Conservation (phyloP, 2,329 filamentous ascomycete species). For the Neofusicoccum umdonicola region DNA sequence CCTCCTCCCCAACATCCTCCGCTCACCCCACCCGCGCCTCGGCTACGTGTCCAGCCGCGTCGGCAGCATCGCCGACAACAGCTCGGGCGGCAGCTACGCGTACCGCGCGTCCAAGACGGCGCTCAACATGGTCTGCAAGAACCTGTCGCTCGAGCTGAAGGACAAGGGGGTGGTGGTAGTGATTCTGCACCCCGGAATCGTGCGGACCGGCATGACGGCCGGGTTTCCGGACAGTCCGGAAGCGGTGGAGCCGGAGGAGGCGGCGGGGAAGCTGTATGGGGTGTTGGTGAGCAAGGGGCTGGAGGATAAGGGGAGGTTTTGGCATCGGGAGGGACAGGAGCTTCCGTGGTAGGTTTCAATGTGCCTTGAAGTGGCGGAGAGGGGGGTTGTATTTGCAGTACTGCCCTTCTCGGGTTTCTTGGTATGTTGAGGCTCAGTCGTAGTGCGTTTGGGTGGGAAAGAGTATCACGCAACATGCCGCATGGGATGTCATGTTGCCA, state of each 20-base stretch:
- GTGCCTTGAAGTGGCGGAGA: too few relatives aligned
- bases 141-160: constrained; percentile 42
- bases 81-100: constrained; percentile 42
- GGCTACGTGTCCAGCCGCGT: constrained; percentile 45
- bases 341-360: constrained; percentile 38
- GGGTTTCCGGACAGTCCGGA: constrained; percentile 25
- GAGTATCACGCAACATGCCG: too few relatives aligned
- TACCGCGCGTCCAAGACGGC: constrained; percentile 47
- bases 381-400: too few relatives aligned
- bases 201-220: constrained; percentile 36
- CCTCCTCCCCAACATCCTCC: constrained; percentile 42
- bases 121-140: constrained; percentile 46
- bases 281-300: constrained; percentile 41
- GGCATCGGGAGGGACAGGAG: constrained; percentile 45
- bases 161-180: constrained; percentile 40
- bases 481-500: too few relatives aligned
- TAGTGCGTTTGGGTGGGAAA: too few relatives aligned
- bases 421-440: too few relatives aligned
- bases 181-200: constrained; percentile 46
- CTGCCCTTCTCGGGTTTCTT: too few relatives aligned
- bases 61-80: constrained; percentile 45
- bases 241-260: constrained; percentile 46
- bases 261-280: constrained; percentile 44
- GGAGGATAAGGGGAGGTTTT: constrained; percentile 45
- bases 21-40: constrained; percentile 31